These are phyloP conservation scores for Echinosophora koreensis DNA, from an alignment of 306 rosid genomes.

Conservation along the genomic window DNA sequence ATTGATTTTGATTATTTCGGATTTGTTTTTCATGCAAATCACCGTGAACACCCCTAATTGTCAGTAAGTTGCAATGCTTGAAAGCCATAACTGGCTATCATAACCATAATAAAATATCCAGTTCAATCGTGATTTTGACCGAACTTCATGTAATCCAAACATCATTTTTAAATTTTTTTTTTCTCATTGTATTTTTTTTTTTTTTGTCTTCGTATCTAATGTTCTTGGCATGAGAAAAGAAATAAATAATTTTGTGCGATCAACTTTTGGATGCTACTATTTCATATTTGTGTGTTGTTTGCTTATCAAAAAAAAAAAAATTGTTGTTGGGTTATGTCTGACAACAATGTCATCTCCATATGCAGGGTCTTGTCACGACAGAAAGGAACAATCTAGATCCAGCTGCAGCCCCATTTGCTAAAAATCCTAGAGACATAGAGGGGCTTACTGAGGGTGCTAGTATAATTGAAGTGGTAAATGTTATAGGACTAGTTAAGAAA, in stretches of 20 bases:
- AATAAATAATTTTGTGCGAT: slow-evolving; percentile 38
- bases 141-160: slow-evolving; percentile 29
- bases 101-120: slow-evolving; percentile 23
- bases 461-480: slow-evolving; percentile 92
- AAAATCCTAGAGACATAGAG: slow-evolving; percentile 69
- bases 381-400: slow-evolving; percentile 84
- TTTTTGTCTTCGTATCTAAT: slow-evolving; percentile 33
- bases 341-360: slow-evolving; percentile 31
- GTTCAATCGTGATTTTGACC: slow-evolving; percentile 31
- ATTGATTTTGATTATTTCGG: too few species aligned
- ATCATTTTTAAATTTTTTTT: slow-evolving; percentile 7
- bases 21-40: too few species aligned
- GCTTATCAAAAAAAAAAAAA: too few species aligned
- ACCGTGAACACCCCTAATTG: too few species aligned
- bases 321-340: slow-evolving; percentile 31
- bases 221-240: slow-evolving; percentile 39
- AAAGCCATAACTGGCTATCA: slow-evolving; percentile 21
- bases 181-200: slow-evolving; percentile 26
- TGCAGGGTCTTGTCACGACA: slow-evolving; percentile 94
- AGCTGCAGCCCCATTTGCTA: slow-evolving; percentile 93
- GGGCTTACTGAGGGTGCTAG: slow-evolving; percentile 92
- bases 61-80: slow-evolving; percentile 35
- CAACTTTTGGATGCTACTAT: slow-evolving; percentile 21
- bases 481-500: slow-evolving; percentile 40
- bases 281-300: slow-evolving; percentile 12